Base-by-base conservation (phyloP, 2,329 filamentous ascomycete genomes). In the Cercospora citrullina region DNA sequence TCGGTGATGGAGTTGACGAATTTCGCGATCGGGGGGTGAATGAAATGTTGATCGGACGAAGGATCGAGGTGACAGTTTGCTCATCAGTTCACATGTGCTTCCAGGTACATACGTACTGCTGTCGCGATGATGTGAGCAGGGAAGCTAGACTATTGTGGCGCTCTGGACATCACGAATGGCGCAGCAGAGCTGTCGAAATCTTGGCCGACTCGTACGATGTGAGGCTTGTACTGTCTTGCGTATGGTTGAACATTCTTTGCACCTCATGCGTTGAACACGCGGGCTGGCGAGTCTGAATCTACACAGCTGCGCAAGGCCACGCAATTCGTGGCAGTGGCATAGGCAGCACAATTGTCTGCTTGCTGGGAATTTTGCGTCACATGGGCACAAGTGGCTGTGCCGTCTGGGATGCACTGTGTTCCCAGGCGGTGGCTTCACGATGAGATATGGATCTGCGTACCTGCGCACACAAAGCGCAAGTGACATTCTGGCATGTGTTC, bases 191-290 rank as follows among this genome's bases (percentile, higher is more conserved):
- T 23, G 3, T 21, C n/a, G 45, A 51, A 51, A 53, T 23, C 45
- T 53, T 53, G 48, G 58, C 58, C 28, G 58, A 42, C 30, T 60
- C 58, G 58, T 60, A 60, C 31, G 58, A 60, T 42, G 12, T 39
- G 31, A 39, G 58, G 58, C 58, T 60, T 84, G 58, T 53, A 28
- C 23, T 8, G 12, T 53, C 23, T 26, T 28, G 10, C 48, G 10
- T 26, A 21, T 26, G 14, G 28, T 53, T 28, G 48, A 53, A 9
- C 18, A 39, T 7, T 16, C 33, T 39, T n/a, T 39, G 33, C 48
- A 53, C 18, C 5, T 53, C 48, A n/a, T 23, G 14, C 2, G 21
- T 23, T 14, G 48, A 53, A 16, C 48, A 53, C 48, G 48, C 5
- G 21, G 48, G 48, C 2, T 26, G 48, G 8, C n/a, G 23, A 16